phyloP scores from a whole-genome alignment of 129 eudicot genomes.

The Saussurea involucrata region DNA sequence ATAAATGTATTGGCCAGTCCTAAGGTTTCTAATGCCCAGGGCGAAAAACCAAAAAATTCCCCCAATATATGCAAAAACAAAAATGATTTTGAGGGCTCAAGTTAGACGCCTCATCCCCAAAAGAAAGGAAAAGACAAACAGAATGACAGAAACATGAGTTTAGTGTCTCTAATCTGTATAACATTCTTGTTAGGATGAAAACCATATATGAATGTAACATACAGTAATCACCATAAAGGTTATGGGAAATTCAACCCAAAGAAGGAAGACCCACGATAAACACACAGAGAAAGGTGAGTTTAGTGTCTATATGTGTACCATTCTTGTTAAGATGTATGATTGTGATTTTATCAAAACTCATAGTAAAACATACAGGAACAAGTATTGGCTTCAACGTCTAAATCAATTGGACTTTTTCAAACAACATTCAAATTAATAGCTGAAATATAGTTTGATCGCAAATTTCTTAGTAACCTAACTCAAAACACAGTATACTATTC shows the following conservation, averaged over 20 bases:
- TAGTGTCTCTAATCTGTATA: neutral
- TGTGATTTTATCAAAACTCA: neutral
- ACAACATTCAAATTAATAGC: neutral
- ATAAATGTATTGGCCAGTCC: neutral
- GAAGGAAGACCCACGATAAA: neutral
- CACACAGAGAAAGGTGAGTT: neutral
- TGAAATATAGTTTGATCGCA: neutral
- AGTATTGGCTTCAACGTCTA: neutral
- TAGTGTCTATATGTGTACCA: neutral
- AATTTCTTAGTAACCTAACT: neutral
- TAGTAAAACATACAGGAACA: neutral
- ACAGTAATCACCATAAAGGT: neutral
- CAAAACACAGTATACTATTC: neutral
- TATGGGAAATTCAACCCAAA: neutral
- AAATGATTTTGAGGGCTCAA: neutral
- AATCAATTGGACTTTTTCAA: neutral
- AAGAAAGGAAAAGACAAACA: neutral
- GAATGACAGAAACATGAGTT: neutral
- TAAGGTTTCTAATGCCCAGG: neutral
- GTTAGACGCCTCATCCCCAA: neutral
- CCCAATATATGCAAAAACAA: neutral
- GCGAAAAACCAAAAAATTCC: neutral
- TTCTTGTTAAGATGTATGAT: neutral
- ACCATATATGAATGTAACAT: neutral
- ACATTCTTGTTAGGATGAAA: neutral